Base-by-base conservation (phyloP, 306 rosid genomes). In the Fragaria vesca region DNA sequence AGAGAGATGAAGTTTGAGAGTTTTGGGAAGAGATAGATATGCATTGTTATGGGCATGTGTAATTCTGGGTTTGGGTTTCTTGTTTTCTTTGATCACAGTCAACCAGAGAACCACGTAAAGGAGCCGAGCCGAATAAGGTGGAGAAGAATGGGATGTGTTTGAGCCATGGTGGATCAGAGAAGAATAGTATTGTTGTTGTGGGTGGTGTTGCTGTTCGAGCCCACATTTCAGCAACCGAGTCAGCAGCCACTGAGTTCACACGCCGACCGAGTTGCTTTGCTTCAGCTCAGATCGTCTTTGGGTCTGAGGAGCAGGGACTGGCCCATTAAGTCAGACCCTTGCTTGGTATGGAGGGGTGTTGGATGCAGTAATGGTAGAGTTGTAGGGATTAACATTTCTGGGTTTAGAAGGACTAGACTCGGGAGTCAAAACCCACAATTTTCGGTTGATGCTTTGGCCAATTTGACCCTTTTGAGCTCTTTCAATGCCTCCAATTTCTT, bases 311-410 rank as follows among this genome's bases (percentile, higher is more conserved):
- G 87, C 89, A 88, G 55, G 82, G 97, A 92, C 50, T 95, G 97
- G 98, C 98, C 98, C 48, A 82, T 66, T 73, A 95, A 92, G 75
- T 75, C 76, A 17, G 95, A 95, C 89, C 97, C 97, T 73, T 95
- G 98, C 78, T 52, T 73, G 48, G 42, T 67, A 45, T 95, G 98
- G 98, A 57, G 45, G 40, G 98, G 97, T 2, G 78, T 92, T 10
- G 69, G 61, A 0, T 95, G 98, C 79, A 83, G 72, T 47, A 86
- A 92, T 82, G 98, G 97, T 66, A 79, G 88, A 60, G 97, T 95
- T 79, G 82, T 89, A 71, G 93, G 85, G 89, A 84, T 95, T 82
- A 87, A 89, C 76, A 86, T 95, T 66, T 88, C 93, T 84, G 96
- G 98, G 52, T 95, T 95, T 73, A 80, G 83, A 81, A 88, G 98